Conservation (phyloP, 2,329 filamentous ascomycete genomes). For the Xylaria sp. region DNA sequence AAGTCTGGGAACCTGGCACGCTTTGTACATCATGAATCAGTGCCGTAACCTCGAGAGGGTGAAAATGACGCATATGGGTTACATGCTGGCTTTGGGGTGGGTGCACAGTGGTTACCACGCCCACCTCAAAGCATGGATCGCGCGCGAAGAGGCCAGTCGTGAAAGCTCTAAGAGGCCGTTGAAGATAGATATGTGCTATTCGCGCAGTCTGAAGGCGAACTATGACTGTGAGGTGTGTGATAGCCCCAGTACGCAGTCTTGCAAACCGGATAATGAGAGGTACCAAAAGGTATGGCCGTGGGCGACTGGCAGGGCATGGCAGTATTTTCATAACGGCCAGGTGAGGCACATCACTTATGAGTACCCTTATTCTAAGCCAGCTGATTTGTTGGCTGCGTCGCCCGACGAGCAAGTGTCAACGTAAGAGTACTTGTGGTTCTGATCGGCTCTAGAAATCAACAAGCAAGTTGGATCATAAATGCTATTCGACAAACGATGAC, state of each 20-base stretch:
- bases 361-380: conserved; percentile 20
- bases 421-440: not conserved
- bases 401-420: not conserved
- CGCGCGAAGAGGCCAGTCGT: conserved; percentile 21
- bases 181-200: conserved; percentile 31
- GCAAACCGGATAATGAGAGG: not conserved
- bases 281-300: conserved; percentile 26
- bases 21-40: conserved; percentile 11
- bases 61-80: conserved; percentile 21
- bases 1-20: conserved; percentile 17
- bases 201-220: conserved; percentile 4
- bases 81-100: conserved; percentile 16
- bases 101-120: conserved; percentile 16
- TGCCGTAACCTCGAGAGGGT: conserved; percentile 23
- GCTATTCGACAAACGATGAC: not conserved
- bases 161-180: conserved; percentile 7
- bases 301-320: conserved; percentile 23
- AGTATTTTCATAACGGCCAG: conserved; percentile 9
- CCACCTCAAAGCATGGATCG: conserved; percentile 12
- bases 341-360: conserved; percentile 32
- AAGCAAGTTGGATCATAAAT: not conserved
- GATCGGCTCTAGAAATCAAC: not conserved
- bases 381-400: not conserved
- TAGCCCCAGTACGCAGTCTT: not conserved
- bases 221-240: conserved; percentile 27